Evolutionary conservation across 1,284 basidiomycete genomes (phyloP).

Genomic region (Fomitopsis palustris): DNA sequence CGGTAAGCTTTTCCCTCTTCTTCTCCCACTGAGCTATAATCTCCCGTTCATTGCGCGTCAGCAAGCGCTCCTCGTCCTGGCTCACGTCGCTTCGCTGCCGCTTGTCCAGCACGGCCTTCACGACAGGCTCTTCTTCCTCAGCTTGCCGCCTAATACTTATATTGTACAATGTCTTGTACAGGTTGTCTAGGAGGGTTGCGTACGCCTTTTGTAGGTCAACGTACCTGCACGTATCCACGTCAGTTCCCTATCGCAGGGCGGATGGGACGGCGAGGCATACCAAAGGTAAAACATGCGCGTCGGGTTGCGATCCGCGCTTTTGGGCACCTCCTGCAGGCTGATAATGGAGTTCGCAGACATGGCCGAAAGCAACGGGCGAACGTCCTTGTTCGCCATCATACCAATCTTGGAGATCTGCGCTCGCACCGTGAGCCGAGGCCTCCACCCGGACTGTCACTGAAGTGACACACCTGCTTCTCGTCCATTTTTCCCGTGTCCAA

Average conservation of each 20-base stretch:
- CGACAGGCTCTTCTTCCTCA: constrained; percentile 63
- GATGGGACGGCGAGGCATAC: constrained; percentile 34
- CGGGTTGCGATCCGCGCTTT: constrained; percentile 83
- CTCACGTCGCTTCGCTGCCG: constrained; percentile 78
- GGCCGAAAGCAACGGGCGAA: constrained; percentile 76
- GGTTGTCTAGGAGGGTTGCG: constrained; percentile 65
- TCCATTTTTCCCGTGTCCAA: constrained; percentile 92
- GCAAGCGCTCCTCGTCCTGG: constrained; percentile 56
- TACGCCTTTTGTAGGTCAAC: constrained; percentile 84
- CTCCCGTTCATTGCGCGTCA: constrained; percentile 72
- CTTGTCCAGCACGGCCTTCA: constrained; percentile 75
- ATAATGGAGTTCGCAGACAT: constrained; percentile 80
- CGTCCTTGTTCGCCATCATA: constrained; percentile 88
- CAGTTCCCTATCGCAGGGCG: not conserved
- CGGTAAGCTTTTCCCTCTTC: constrained; percentile 66
- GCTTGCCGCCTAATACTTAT: constrained; percentile 67
- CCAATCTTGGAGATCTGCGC: constrained; percentile 88
- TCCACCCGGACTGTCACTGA: not conserved
- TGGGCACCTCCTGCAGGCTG: constrained; percentile 88
- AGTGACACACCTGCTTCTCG: constrained; percentile 79
- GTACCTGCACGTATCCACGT: constrained; percentile 45
- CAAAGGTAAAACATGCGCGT: constrained; percentile 87
- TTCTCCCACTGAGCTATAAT: constrained; percentile 63
- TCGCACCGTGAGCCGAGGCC: not conserved
- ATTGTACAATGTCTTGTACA: constrained; percentile 89